phyloP scores from a whole-genome alignment of 371 early-diverging fungal species.

The Batkoa obscura region DNA sequence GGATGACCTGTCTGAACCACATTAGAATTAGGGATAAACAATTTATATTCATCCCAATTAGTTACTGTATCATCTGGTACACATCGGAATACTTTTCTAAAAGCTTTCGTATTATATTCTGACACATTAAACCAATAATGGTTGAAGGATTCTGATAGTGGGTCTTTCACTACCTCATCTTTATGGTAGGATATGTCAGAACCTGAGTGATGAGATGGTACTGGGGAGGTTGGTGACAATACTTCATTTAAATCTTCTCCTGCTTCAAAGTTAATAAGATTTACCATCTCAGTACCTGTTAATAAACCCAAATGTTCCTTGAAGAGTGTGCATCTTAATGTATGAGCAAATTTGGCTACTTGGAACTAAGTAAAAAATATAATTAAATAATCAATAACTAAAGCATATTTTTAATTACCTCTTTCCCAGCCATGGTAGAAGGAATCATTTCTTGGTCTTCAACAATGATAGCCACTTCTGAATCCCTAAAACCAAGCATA shows the following conservation, averaged over 20 bases:
- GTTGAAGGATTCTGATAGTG: slow-evolving; percentile 44
- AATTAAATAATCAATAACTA: background rate
- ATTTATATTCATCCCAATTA: slow-evolving; percentile 32
- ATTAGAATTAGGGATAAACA: slow-evolving; percentile 26
- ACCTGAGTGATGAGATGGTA: background rate
- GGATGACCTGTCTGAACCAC: slow-evolving; percentile 30
- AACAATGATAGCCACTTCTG: slow-evolving; percentile 71
- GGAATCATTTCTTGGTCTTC: slow-evolving; percentile 52
- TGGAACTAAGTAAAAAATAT: slow-evolving; percentile 31
- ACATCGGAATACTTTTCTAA: slow-evolving; percentile 59
- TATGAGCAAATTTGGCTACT: slow-evolving; percentile 53
- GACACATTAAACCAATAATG: slow-evolving; percentile 45
- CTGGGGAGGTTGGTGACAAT: background rate
- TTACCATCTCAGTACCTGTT: slow-evolving; percentile 15
- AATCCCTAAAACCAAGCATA: slow-evolving; percentile 70
- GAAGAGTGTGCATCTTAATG: slow-evolving; percentile 56
- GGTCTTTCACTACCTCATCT: slow-evolving; percentile 36
- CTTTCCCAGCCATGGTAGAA: slow-evolving; percentile 52
- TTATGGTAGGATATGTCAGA: background rate
- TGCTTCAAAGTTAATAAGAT: background rate
- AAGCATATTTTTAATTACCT: too few species aligned
- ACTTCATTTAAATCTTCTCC: background rate
- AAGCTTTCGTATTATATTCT: slow-evolving; percentile 43
- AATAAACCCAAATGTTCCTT: slow-evolving; percentile 68
- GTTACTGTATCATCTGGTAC: slow-evolving; percentile 60